A percentile compares a stretch with the other conserved stretches of the same genome.
These are phyloP conservation scores for Stagonosporopsis cucurbitacearum DNA, from an alignment of 2,329 filamentous ascomycete species.

Conservation along the genomic window DNA sequence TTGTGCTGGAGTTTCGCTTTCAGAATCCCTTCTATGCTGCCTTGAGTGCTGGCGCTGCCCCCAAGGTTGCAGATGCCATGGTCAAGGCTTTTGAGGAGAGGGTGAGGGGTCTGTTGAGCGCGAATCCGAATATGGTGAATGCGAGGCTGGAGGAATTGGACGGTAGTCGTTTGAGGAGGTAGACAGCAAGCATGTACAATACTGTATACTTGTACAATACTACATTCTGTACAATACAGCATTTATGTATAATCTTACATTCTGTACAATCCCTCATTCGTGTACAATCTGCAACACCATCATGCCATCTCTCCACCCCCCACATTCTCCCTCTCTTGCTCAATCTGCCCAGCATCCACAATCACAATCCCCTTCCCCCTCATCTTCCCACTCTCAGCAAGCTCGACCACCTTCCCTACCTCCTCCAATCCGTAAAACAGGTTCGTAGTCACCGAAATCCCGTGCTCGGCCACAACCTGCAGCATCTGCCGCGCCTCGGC, in stretches of 20 bases:
- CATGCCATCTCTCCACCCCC: too few relatives aligned
- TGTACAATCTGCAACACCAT: too few relatives aligned
- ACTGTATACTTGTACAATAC: too few relatives aligned
- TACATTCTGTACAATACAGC: neutral
- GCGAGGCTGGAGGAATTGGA: slow-evolving; percentile 38
- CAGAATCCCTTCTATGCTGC: slow-evolving; percentile 86
- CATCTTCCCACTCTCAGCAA: slow-evolving; percentile 61
- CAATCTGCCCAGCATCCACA: slow-evolving; percentile 58
- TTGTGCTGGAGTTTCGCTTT: slow-evolving; percentile 84
- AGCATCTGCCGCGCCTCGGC: slow-evolving; percentile 58
- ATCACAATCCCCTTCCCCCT: slow-evolving; percentile 63
- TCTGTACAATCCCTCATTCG: too few relatives aligned
- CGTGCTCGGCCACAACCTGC: slow-evolving; percentile 53
- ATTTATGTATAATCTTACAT: too few relatives aligned
- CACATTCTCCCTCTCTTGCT: slow-evolving; percentile 35
- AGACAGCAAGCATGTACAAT: neutral
- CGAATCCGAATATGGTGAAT: slow-evolving; percentile 28
- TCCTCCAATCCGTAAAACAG: slow-evolving; percentile 60
- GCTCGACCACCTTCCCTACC: slow-evolving; percentile 58
- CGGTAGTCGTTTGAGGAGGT: slow-evolving; percentile 31
- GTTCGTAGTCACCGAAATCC: slow-evolving; percentile 59
- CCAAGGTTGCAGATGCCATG: slow-evolving; percentile 86
- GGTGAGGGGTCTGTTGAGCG: slow-evolving; percentile 63
- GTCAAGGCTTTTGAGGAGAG: slow-evolving; percentile 90
- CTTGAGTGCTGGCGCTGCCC: slow-evolving; percentile 80